Conservation (phyloP, 108 stramenopile species). For the Cylindrotheca closterium region DNA sequence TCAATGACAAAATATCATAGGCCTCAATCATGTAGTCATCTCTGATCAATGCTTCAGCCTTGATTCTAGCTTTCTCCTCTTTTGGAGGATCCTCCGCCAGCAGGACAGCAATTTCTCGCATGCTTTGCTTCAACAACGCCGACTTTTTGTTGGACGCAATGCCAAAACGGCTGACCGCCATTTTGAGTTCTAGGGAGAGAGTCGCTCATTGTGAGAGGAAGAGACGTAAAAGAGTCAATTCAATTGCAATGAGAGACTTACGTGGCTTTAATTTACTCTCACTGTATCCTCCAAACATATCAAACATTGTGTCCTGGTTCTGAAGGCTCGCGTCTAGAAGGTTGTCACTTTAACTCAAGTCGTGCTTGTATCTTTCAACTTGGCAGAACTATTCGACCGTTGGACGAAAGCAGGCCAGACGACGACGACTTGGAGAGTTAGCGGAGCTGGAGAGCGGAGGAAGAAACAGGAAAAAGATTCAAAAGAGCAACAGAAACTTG, state of each 20-base stretch:
- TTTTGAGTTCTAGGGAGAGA: conserved; percentile 63
- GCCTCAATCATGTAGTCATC: conserved; percentile 89
- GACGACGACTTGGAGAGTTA: no score
- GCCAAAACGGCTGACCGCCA: conserved; percentile 84
- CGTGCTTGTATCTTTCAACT: no score
- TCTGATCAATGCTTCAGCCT: conserved; percentile 83
- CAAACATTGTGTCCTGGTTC: conserved; percentile 43
- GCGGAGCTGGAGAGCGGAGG: no score
- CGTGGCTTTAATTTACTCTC: conserved; percentile 61
- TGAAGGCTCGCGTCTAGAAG: no score
- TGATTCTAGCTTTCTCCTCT: conserved; percentile 91
- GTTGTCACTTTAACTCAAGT: no score
- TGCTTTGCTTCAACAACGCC: conserved; percentile 78
- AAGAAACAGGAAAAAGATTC: no score
- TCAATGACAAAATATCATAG: conserved; percentile 77
- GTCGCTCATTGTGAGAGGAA: conserved; percentile 2
- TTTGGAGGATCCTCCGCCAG: conserved; percentile 80
- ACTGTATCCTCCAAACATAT: conserved; percentile 52
- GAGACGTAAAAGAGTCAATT: background rate
- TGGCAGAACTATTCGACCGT: no score
- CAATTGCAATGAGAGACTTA: conserved; percentile 16
- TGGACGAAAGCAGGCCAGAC: no score
- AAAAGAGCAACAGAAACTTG: no score
- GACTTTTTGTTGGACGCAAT: conserved; percentile 88
- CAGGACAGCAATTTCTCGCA: conserved; percentile 80